Conservation (phyloP, 805 yeast species). For the Sungouiozyma ichnusensis region DNA sequence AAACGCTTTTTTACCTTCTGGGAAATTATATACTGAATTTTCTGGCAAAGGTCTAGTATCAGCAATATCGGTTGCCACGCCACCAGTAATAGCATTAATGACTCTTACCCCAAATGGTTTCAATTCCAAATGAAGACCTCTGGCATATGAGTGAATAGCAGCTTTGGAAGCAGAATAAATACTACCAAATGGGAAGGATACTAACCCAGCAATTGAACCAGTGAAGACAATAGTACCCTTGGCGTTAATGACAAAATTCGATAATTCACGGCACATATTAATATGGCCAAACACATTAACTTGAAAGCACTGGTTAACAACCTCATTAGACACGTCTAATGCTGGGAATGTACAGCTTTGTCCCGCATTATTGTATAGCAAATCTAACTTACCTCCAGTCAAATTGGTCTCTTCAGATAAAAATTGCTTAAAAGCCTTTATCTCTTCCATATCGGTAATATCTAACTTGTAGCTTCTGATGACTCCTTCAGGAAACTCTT, state of each 20-base stretch:
- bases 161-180: constrained; percentile 63
- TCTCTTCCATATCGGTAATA: constrained; percentile 43
- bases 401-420: constrained; percentile 26
- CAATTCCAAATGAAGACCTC: constrained; percentile 52
- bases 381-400: constrained; percentile 37
- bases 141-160: constrained; percentile 65
- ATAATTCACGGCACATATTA: constrained; percentile 49
- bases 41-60: constrained; percentile 52
- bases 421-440: constrained; percentile 33
- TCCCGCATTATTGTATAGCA: constrained; percentile 69
- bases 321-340: constrained; percentile 49
- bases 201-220: constrained; percentile 57
- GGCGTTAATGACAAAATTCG: constrained; percentile 46
- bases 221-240: constrained; percentile 65
- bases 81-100: constrained; percentile 63
- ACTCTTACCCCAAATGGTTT: constrained; percentile 65
- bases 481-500: constrained; percentile 24
- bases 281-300: constrained; percentile 67
- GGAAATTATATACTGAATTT: constrained; percentile 42
- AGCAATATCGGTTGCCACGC: constrained; percentile 60
- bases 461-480: constrained; percentile 44
- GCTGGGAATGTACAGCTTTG: constrained; percentile 66
- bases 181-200: constrained; percentile 62
- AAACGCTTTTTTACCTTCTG: constrained; percentile 42
- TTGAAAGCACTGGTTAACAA: constrained; percentile 40